phyloP scores from a whole-genome alignment of 2,329 filamentous ascomycete genomes.

The Xylaria sp. region DNA sequence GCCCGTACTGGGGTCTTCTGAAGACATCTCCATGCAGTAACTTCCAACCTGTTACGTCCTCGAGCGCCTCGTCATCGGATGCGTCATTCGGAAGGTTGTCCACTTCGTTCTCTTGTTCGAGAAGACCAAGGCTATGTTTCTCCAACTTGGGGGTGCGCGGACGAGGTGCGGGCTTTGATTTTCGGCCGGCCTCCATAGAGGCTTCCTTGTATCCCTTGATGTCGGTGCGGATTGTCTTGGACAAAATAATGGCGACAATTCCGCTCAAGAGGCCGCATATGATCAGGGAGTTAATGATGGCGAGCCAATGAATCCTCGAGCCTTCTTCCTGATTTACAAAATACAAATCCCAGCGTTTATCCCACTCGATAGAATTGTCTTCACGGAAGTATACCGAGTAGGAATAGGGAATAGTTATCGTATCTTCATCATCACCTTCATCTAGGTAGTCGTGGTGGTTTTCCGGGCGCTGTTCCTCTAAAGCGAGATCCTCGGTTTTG shows the following conservation, averaged over 20 bases:
- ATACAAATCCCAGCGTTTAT: conserved; percentile 85
- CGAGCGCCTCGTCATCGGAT: conserved; percentile 73
- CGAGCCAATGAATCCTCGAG: conserved; percentile 83
- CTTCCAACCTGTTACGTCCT: conserved; percentile 89
- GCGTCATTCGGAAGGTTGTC: conserved; percentile 61
- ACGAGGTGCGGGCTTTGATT: conserved; percentile 52
- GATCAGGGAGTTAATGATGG: conserved; percentile 84
- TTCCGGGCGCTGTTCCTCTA: conserved; percentile 62
- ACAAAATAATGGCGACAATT: conserved; percentile 80
- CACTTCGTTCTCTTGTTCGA: conserved; percentile 63
- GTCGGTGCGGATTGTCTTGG: conserved; percentile 77
- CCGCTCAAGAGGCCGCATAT: conserved; percentile 81
- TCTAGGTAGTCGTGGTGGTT: conserved; percentile 60
- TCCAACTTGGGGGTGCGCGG: conserved; percentile 54
- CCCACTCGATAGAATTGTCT: conserved; percentile 80
- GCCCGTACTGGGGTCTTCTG: conserved; percentile 71
- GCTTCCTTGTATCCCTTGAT: conserved; percentile 76
- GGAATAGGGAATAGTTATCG: conserved; percentile 77
- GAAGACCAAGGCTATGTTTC: conserved; percentile 59
- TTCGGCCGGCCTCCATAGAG: conserved; percentile 70
- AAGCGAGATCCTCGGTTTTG: conserved; percentile 53
- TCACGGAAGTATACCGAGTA: conserved; percentile 92
- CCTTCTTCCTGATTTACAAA: conserved; percentile 88
- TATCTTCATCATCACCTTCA: conserved; percentile 68
- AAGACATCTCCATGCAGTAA: conserved; percentile 88